These are phyloP conservation scores for Pleurotus tuoliensis DNA, from an alignment of 768 basidiomycete genomes.

Conservation along the genomic window DNA sequence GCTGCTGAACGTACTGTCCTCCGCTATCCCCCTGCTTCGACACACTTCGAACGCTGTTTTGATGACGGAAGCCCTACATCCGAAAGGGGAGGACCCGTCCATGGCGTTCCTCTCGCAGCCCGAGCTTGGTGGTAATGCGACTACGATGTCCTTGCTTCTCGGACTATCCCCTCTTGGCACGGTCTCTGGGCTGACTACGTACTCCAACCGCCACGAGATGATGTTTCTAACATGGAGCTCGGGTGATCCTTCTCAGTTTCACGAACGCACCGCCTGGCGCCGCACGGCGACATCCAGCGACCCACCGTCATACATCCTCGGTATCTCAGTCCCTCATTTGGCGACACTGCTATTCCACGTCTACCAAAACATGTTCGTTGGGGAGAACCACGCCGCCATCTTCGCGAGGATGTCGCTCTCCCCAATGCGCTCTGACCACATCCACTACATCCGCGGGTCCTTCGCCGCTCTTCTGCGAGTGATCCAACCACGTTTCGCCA, in stretches of 20 bases:
- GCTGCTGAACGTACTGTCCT: slow-evolving; percentile 32
- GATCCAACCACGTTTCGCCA: slow-evolving; percentile 17
- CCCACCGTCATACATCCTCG: neutral
- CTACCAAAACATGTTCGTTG: slow-evolving; percentile 33
- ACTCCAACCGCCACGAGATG: slow-evolving; percentile 33
- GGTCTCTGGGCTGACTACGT: slow-evolving; percentile 30
- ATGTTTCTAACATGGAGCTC: slow-evolving; percentile 4
- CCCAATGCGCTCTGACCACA: slow-evolving; percentile 4
- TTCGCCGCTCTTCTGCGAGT: slow-evolving; percentile 28
- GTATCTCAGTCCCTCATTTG: slow-evolving; percentile 23
- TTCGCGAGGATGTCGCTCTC: slow-evolving; percentile 8
- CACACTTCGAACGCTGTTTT: slow-evolving; percentile 20
- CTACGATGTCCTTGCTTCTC: slow-evolving; percentile 28
- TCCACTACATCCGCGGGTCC: slow-evolving; percentile 28
- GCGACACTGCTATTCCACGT: slow-evolving; percentile 33
- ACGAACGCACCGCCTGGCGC: slow-evolving; percentile 35
- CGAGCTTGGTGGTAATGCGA: slow-evolving; percentile 26
- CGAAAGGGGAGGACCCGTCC: slow-evolving; percentile 21
- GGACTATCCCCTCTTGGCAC: slow-evolving; percentile 30
- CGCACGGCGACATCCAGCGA: neutral
- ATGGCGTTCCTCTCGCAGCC: slow-evolving; percentile 24
- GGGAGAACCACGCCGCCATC: slow-evolving; percentile 23
- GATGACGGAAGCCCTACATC: slow-evolving; percentile 29
- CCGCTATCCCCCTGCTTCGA: slow-evolving; percentile 24
- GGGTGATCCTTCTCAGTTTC: slow-evolving; percentile 22